Percentiles rank a stretch among this genome's conserved stretches.
phyloP scores from a whole-genome alignment of 202 grass and related monocot species.

The Carex sylvatica region DNA sequence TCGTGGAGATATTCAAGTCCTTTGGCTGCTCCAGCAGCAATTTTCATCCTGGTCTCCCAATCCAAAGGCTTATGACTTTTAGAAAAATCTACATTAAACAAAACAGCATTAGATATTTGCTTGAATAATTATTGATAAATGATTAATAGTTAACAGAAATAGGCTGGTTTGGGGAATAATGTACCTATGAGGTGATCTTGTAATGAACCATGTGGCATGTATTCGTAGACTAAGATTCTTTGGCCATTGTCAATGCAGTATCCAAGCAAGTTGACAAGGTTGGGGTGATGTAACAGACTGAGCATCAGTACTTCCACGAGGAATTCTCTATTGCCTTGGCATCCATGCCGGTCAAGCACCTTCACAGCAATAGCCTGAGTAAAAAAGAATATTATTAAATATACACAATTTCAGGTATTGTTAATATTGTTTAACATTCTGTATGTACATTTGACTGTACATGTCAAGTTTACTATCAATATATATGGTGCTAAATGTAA shows the following conservation, averaged over 20 bases:
- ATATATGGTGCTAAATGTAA: neutral
- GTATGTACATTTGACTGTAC: neutral
- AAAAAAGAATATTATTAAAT: slow-evolving; percentile 17
- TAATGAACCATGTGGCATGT: slow-evolving; percentile 63
- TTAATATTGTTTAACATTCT: neutral
- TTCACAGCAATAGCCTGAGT: slow-evolving; percentile 70
- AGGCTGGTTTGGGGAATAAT: neutral
- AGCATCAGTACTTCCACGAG: slow-evolving; percentile 92
- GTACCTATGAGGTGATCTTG: slow-evolving; percentile 75
- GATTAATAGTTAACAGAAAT: neutral
- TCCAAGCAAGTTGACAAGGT: slow-evolving; percentile 68
- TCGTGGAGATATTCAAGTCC: slow-evolving; percentile 90
- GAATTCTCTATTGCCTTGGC: slow-evolving; percentile 87
- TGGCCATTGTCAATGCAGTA: slow-evolving; percentile 68
- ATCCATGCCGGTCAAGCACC: slow-evolving; percentile 68
- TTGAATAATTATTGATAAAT: neutral
- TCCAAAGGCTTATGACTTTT: slow-evolving; percentile 40
- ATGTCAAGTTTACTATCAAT: neutral
- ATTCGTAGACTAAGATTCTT: slow-evolving; percentile 78
- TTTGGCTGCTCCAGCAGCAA: slow-evolving; percentile 67
- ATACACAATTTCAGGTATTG: neutral
- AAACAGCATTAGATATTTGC: slow-evolving; percentile 14
- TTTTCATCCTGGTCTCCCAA: slow-evolving; percentile 80
- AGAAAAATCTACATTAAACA: slow-evolving; percentile 31
- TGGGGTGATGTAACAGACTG: slow-evolving; percentile 71